Base-by-base conservation (phyloP, 2,329 filamentous ascomycete genomes). In the Phialocephala subalpina region DNA sequence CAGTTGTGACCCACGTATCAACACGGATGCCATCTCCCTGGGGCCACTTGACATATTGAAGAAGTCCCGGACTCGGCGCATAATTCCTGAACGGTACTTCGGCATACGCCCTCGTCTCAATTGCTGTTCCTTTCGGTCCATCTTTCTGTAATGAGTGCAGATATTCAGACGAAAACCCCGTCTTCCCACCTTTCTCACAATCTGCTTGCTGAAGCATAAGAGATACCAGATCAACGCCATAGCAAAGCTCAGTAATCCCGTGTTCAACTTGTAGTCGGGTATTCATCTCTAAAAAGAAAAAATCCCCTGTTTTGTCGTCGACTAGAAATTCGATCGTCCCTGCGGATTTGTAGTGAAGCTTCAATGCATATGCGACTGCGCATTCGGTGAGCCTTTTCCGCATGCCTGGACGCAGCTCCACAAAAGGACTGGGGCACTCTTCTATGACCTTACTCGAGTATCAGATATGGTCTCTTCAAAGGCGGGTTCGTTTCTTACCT, bases 21-120 rank as follows among this genome's bases (percentile, higher is more conserved):
- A 92, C 87, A 12, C 90, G 84, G 87, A 0, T 61, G 2, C 62
- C 66, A 5, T 67, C 60, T 29, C 61, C 66, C 36, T 57, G 12
- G 1, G 69, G 66, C 64, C 66, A 71, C 33, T 63, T 47, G 87
- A 75, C 87, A 42, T 58, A 69, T 58, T 56, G 70, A 40, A 71
- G 56, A 27, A 69, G 38, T 74, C 64, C 81, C 63, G n/a, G 77
- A 74, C 42, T 82, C 72, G 90, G 90, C 6, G 90, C 86, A 76
- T 92, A 92, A 67, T 89, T 87, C 55, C 73, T 71, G 25, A 74
- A 85, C 6, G 90, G 90, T 67, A 91, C 91, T 73, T 93, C 90
- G 2, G 90, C 90, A 75, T 92, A 92, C 64, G 92, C 90, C 63
- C 90, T 81, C 25, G 88, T 90, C 76, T 93, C 90, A 65, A 92